Percentiles rank a stretch among this genome's conserved stretches.
These are phyloP conservation scores for Vicia sativa DNA, from an alignment of 306 rosid species.

Conservation along the genomic window DNA sequence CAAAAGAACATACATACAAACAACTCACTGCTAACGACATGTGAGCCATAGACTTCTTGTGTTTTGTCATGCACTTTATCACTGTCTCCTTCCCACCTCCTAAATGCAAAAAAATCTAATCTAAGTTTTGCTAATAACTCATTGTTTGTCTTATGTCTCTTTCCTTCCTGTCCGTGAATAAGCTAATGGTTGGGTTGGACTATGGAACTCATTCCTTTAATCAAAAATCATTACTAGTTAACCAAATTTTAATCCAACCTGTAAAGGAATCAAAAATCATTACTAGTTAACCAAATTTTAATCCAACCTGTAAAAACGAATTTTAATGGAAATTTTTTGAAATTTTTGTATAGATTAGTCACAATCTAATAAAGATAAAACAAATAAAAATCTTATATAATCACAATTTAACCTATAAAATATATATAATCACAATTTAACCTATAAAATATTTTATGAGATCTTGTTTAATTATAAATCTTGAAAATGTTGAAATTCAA, in stretches of 20 bases:
- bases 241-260: background rate
- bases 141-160: background rate
- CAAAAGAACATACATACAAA: too few relatives aligned
- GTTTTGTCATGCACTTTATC: constrained; percentile 3
- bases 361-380: too few relatives aligned
- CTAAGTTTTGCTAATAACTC: background rate
- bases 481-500: too few relatives aligned
- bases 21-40: constrained; percentile 4
- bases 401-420: too few relatives aligned
- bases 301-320: background rate
- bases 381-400: too few relatives aligned
- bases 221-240: background rate
- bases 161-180: background rate
- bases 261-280: too few relatives aligned
- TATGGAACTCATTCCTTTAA: background rate
- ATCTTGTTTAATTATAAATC: too few relatives aligned
- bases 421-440: too few relatives aligned
- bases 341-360: too few relatives aligned
- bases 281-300: background rate
- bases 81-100: background rate
- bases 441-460: too few relatives aligned
- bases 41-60: background rate
- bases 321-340: too few relatives aligned
- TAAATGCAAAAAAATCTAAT: background rate
- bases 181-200: too few relatives aligned